A percentile compares a stretch with the other conserved stretches of the same genome.
Evolutionary conservation across 768 basidiomycete genomes (phyloP).

Genomic region (Mycena vulgaris): DNA sequence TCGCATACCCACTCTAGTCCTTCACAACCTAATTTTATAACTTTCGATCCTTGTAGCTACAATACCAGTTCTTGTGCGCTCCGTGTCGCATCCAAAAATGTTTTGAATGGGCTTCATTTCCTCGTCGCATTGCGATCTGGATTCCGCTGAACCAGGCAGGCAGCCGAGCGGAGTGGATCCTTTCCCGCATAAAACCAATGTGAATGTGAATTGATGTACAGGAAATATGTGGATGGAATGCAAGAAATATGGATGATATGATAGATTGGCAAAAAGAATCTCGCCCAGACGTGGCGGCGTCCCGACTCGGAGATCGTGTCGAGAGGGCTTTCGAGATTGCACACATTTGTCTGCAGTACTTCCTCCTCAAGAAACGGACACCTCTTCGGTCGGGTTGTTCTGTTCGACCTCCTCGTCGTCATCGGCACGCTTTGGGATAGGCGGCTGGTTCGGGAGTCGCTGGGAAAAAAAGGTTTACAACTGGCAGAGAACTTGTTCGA

Average conservation of each 20-base stretch:
- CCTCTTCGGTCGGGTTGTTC: constrained; percentile 35
- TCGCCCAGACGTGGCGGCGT: too few species aligned
- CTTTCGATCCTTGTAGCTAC: constrained; percentile 31
- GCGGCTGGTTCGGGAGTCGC: constrained; percentile 72
- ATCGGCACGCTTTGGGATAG: constrained; percentile 55
- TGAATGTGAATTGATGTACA: too few species aligned
- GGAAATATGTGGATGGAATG: too few species aligned
- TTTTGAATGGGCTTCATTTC: too few species aligned
- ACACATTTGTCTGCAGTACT: neutral
- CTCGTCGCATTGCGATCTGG: too few species aligned
- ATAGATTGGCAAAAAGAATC: too few species aligned
- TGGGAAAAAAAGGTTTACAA: constrained; percentile 39
- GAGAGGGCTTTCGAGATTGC: too few species aligned
- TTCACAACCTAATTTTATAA: constrained; percentile 34
- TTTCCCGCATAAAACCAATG: too few species aligned
- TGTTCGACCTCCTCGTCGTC: constrained; percentile 36
- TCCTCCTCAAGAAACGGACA: constrained; percentile 2
- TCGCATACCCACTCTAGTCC: constrained; percentile 26
- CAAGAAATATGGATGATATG: too few species aligned
- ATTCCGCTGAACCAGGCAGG: too few species aligned
- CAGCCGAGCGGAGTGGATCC: too few species aligned
- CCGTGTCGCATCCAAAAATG: neutral
- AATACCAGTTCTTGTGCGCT: constrained; percentile 14
- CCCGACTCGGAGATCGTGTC: too few species aligned
- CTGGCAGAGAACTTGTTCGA: neutral